Evolutionary conservation across 2,329 filamentous ascomycete genomes (phyloP).

Genomic region (Alternaria sp.): DNA sequence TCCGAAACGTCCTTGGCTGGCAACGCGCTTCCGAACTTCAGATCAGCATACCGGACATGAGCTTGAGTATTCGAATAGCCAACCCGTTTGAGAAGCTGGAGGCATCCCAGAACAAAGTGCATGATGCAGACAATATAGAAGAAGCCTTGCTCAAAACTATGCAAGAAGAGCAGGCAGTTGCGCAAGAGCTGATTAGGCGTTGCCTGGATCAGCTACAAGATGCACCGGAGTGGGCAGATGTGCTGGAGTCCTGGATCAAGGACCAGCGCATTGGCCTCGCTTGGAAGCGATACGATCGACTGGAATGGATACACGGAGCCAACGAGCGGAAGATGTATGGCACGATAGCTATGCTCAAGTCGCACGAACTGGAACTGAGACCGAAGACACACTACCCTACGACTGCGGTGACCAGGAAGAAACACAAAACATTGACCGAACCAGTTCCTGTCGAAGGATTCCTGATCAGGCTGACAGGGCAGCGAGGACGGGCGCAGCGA

Average conservation of each 20-base stretch:
- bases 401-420: conserved; percentile 52
- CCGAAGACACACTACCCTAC: conserved; percentile 72
- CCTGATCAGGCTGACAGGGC: conserved; percentile 70
- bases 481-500: conserved; percentile 66
- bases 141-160: conserved; percentile 56
- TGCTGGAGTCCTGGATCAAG: conserved; percentile 67
- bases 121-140: conserved; percentile 57
- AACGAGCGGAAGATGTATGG: conserved; percentile 76
- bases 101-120: conserved; percentile 52
- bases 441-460: conserved; percentile 73
- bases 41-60: conserved; percentile 70
- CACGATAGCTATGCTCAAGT: conserved; percentile 71
- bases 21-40: conserved; percentile 64
- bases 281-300: conserved; percentile 73
- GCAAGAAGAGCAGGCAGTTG: conserved; percentile 64
- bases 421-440: conserved; percentile 60
- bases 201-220: conserved; percentile 68
- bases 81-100: conserved; percentile 67
- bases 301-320: conserved; percentile 73
- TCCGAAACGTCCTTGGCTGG: conserved; percentile 68
- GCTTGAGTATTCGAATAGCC: conserved; percentile 65
- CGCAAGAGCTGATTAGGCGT: conserved; percentile 63
- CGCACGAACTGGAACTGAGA: conserved; percentile 72
- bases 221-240: conserved; percentile 66
- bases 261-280: conserved; percentile 69